Conservation (phyloP, 352 stramenopile species). For the Phytopythium chamaehyphon region DNA sequence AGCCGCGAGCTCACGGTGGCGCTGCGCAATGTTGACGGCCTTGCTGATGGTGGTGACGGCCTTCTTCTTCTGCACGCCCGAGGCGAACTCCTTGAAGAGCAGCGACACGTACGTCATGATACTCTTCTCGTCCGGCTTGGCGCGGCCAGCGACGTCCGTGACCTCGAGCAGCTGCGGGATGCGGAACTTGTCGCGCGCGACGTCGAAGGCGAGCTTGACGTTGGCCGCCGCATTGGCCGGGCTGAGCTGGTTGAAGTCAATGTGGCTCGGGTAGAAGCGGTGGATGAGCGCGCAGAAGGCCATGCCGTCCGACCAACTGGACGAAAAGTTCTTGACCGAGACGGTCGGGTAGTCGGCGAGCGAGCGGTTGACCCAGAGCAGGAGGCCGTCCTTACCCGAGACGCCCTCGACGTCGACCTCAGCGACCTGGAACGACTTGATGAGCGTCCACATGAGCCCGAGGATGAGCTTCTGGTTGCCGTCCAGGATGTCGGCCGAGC, state of each 20-base stretch:
- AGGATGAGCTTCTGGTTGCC: constrained; percentile 91
- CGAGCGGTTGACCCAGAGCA: constrained; percentile 89
- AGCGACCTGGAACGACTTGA: constrained; percentile 87
- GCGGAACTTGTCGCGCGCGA: constrained; percentile 80
- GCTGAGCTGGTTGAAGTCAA: constrained; percentile 77
- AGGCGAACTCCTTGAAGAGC: constrained; percentile 91
- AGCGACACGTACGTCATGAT: constrained; percentile 91
- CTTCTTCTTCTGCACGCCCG: constrained; percentile 88
- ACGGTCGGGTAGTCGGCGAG: constrained; percentile 81
- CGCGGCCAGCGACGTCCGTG: constrained; percentile 74
- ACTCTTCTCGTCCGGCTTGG: constrained; percentile 90
- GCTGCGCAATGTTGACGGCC: constrained; percentile 87
- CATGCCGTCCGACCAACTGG: constrained; percentile 83
- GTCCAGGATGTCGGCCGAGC: constrained; percentile 89
- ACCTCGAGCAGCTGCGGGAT: constrained; percentile 88
- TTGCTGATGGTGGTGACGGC: constrained; percentile 88
- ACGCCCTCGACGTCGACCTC: constrained; percentile 88
- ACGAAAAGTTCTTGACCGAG: constrained; percentile 87
- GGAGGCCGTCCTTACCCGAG: constrained; percentile 86
- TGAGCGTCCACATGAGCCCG: constrained; percentile 91
- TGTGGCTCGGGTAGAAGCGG: constrained; percentile 80
- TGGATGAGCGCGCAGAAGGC: constrained; percentile 91
- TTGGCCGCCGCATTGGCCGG: constrained; percentile 65
- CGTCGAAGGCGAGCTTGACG: constrained; percentile 81
- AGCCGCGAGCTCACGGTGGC: constrained; percentile 75